Percentiles rank a stretch among this genome's conserved stretches.
Evolutionary conservation across 441 rosid genomes (phyloP).

Genomic region (Euphorbia corollata): DNA sequence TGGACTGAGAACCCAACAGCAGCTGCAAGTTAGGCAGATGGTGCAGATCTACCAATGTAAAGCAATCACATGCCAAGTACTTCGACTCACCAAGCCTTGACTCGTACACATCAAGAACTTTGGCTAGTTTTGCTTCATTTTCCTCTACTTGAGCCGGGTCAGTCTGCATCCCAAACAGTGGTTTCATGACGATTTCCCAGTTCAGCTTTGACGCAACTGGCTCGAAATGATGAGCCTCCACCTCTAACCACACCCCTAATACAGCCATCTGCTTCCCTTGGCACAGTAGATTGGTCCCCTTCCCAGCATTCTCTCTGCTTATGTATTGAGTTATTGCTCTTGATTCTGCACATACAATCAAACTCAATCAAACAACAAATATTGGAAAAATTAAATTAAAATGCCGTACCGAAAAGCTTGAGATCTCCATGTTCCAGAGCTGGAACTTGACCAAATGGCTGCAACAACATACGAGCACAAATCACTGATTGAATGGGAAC

Average conservation of each 20-base stretch:
- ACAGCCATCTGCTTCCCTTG: constrained; percentile 13
- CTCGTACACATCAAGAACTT: constrained; percentile 70
- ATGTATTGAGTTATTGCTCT: constrained; percentile 18
- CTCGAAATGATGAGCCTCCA: constrained; percentile 57
- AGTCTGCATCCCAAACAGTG: constrained; percentile 33
- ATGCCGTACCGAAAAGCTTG: no score
- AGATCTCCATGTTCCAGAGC: no score
- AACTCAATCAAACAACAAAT: no score
- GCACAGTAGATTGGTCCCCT: constrained; percentile 17
- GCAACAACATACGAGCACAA: no score
- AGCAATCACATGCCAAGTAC: constrained; percentile 50
- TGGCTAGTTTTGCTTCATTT: constrained; percentile 39
- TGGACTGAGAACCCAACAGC: constrained; percentile 36
- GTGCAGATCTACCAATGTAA: constrained; percentile 64
- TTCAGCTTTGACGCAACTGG: constrained; percentile 41
- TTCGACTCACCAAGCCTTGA: constrained; percentile 42
- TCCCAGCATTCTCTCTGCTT: neutral
- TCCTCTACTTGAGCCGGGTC: constrained; percentile 45
- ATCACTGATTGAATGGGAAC: no score
- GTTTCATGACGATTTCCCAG: constrained; percentile 47
- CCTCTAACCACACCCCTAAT: constrained; percentile 27
- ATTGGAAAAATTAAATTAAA: no score
- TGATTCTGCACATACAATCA: constrained; percentile 5
- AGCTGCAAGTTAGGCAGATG: constrained; percentile 43
- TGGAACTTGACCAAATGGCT: no score